Percentiles rank a stretch among this genome's conserved stretches.
phyloP scores from a whole-genome alignment of 257 asterid genomes.

The Scutellaria minor region DNA sequence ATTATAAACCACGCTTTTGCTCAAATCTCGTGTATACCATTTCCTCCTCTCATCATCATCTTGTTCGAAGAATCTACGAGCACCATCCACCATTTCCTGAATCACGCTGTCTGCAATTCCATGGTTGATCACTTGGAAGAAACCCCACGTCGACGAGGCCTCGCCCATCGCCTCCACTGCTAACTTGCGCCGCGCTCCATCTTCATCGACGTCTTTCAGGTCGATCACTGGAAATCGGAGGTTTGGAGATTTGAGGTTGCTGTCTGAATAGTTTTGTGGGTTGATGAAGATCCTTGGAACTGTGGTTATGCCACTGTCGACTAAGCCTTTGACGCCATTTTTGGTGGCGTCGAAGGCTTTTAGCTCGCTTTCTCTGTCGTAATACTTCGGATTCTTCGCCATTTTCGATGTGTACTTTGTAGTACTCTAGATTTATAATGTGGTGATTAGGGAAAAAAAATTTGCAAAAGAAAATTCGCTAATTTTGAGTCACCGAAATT shows the following conservation, averaged over 20 bases:
- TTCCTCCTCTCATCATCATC: constrained; percentile 39
- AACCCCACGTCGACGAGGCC: constrained; percentile 53
- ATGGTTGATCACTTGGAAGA: constrained; percentile 56
- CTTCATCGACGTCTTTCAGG: constrained; percentile 30
- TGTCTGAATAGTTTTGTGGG: constrained; percentile 26
- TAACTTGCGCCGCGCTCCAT: constrained; percentile 33
- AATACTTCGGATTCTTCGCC: constrained; percentile 10
- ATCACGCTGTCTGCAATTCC: constrained; percentile 38
- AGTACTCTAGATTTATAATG: no score
- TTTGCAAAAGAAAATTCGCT: no score
- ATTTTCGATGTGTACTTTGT: no score
- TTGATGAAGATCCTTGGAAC: constrained; percentile 45
- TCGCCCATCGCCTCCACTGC: constrained; percentile 37
- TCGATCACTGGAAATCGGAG: constrained; percentile 44
- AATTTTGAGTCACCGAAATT: no score
- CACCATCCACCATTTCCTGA: constrained; percentile 35
- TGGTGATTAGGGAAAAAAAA: no score
- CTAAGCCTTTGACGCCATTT: constrained; percentile 48
- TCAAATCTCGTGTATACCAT: constrained; percentile 49
- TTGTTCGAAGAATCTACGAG: constrained; percentile 39
- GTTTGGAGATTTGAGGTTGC: background rate
- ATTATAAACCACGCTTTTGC: constrained; percentile 35
- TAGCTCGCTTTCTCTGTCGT: constrained; percentile 29
- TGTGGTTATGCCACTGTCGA: constrained; percentile 35
- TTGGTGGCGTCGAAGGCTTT: constrained; percentile 46